These are phyloP conservation scores for Debaryomyces prosopidis DNA, from an alignment of 805 yeast species.

Conservation along the genomic window DNA sequence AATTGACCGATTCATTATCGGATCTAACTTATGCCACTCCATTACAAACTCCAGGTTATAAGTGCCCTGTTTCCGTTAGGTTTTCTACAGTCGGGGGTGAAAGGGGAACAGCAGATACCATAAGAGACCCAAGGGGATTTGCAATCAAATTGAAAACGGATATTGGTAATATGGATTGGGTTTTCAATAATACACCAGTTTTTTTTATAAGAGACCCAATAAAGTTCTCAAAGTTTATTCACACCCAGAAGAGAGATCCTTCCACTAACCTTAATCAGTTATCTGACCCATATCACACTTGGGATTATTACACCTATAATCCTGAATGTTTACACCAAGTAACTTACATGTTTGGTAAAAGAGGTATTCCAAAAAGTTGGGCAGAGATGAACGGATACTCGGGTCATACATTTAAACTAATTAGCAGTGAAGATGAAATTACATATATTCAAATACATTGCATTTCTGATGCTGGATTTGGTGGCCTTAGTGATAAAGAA, in stretches of 20 bases:
- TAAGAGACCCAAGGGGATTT: conserved; percentile 72
- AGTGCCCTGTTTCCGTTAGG: conserved; percentile 45
- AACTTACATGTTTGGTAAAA: conserved; percentile 55
- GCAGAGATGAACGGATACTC: conserved; percentile 63
- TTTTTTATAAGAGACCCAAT: conserved; percentile 65
- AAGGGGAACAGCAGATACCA: conserved; percentile 63
- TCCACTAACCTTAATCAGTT: conserved; percentile 48
- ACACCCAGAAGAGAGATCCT: conserved; percentile 71
- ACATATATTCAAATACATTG: conserved; percentile 60
- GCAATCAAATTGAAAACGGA: conserved; percentile 66
- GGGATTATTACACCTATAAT: conserved; percentile 60
- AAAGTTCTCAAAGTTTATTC: conserved; percentile 65
- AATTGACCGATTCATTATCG: conserved; percentile 55
- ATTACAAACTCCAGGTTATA: conserved; percentile 42
- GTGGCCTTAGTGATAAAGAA: conserved; percentile 45
- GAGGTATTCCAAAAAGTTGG: conserved; percentile 59
- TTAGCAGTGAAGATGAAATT: conserved; percentile 49
- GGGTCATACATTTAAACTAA: conserved; percentile 63
- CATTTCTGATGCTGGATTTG: conserved; percentile 48
- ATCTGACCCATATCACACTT: conserved; percentile 50
- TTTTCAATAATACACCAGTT: conserved; percentile 70
- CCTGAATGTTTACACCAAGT: conserved; percentile 60
- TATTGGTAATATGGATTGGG: conserved; percentile 72
- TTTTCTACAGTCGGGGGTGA: conserved; percentile 74
- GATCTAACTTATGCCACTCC: conserved; percentile 50